A percentile compares a stretch with the other conserved stretches of the same genome.
Conservation (phyloP, 2,329 filamentous ascomycete species). For the Scopulariopsis brevicaulis region DNA sequence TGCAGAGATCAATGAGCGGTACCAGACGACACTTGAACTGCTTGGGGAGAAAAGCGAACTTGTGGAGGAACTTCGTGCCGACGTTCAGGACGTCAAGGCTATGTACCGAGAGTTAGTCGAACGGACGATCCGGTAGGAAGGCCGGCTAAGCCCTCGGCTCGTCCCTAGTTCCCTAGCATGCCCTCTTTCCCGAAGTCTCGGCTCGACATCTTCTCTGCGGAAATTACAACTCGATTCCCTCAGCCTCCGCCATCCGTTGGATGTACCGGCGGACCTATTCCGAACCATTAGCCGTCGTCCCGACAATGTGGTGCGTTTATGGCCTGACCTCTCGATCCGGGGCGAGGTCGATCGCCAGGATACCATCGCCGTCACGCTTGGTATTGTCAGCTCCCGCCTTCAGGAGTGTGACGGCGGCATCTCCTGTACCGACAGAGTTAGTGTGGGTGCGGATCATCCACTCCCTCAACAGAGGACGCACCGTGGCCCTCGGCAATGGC, state of each 20-base stretch:
- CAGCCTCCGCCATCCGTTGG: constrained; percentile 64
- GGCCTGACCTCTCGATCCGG: constrained; percentile 68
- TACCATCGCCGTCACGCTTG: constrained; percentile 62
- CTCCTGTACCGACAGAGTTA: constrained; percentile 32
- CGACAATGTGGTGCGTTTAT: background rate
- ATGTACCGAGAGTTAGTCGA: constrained; percentile 93
- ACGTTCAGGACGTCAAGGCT: constrained; percentile 86
- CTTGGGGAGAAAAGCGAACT: constrained; percentile 93
- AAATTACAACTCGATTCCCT: constrained; percentile 56
- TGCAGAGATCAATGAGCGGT: constrained; percentile 58
- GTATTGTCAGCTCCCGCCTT: constrained; percentile 76
- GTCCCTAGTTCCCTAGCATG: background rate
- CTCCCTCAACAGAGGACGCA: constrained; percentile 17
- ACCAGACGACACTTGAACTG: constrained; percentile 88
- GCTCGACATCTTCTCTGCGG: background rate
- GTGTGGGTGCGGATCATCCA: background rate
- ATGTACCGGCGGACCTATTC: constrained; percentile 64
- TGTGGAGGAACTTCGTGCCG: constrained; percentile 80
- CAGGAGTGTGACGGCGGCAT: constrained; percentile 71
- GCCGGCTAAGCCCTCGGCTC: background rate
- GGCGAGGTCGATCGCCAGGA: constrained; percentile 66
- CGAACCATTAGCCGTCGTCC: constrained; percentile 1
- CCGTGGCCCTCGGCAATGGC: constrained; percentile 66
- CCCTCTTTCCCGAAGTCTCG: background rate
- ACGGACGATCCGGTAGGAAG: constrained; percentile 56